These are phyloP conservation scores for Pythium grandisporangium DNA, from an alignment of 352 stramenopile genomes.

Conservation along the genomic window DNA sequence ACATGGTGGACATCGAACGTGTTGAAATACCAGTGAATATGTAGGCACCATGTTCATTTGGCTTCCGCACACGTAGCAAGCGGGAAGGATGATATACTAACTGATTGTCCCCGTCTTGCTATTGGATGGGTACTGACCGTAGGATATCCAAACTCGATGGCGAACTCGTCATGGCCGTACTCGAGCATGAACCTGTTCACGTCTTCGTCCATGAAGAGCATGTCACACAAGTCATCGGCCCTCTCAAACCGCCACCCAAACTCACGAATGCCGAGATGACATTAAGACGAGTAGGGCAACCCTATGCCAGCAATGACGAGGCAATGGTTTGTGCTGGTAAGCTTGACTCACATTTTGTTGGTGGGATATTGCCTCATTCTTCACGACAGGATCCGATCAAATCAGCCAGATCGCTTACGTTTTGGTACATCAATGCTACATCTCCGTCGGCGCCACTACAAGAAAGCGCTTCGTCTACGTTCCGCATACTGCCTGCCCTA, in stretches of 20 bases:
- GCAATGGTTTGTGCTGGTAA: neutral
- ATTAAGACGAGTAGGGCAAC: constrained; percentile 14
- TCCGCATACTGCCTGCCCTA: constrained; percentile 37
- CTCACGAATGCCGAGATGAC: constrained; percentile 39
- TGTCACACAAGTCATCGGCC: constrained; percentile 14
- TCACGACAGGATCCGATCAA: constrained; percentile 30
- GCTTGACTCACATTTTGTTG: neutral
- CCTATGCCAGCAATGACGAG: neutral
- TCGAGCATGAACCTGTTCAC: constrained; percentile 30
- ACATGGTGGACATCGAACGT: constrained; percentile 15
- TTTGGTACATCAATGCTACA: constrained; percentile 43
- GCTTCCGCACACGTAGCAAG: too few relatives aligned
- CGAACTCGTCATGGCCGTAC: constrained; percentile 46
- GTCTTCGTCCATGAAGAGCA: constrained; percentile 21
- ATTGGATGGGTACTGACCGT: constrained; percentile 1
- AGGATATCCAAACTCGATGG: constrained; percentile 60
- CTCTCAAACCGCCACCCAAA: constrained; percentile 14
- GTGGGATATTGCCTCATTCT: neutral
- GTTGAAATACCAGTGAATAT: constrained; percentile 44
- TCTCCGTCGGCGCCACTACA: neutral
- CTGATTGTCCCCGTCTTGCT: too few relatives aligned
- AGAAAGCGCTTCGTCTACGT: constrained; percentile 10
- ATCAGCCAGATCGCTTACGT: constrained; percentile 24
- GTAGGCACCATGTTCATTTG: constrained; percentile 20
- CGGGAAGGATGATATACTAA: too few relatives aligned